These are phyloP conservation scores for Capsicum chinense DNA, from an alignment of 257 asterid species.

Conservation along the genomic window DNA sequence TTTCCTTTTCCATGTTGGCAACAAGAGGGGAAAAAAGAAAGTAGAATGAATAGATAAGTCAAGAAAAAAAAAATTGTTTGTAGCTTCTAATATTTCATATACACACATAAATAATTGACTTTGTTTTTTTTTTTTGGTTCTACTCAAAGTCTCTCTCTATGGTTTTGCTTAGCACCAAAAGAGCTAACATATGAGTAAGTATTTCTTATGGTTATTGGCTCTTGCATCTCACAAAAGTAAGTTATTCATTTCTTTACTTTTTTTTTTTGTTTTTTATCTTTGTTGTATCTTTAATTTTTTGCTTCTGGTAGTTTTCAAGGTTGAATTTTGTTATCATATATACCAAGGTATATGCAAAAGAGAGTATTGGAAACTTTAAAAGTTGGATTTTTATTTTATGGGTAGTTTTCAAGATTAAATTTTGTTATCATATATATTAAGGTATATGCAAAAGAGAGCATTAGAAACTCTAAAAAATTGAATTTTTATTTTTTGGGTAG, in stretches of 20 bases:
- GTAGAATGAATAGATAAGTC: slow-evolving; percentile 25
- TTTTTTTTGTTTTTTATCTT: background rate
- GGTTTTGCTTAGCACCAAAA: slow-evolving; percentile 9
- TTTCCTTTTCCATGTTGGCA: slow-evolving; percentile 31
- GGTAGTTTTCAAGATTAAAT: too few relatives aligned
- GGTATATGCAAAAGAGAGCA: too few relatives aligned
- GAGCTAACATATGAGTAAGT: background rate
- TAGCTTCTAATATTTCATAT: slow-evolving; percentile 4
- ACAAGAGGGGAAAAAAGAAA: slow-evolving; percentile 25
- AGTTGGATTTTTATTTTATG: too few relatives aligned
- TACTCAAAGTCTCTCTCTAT: background rate
- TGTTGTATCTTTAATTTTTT: background rate
- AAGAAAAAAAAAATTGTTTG: slow-evolving; percentile 13
- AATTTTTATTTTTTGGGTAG: too few relatives aligned
- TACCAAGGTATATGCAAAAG: too few relatives aligned
- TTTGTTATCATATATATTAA: too few relatives aligned
- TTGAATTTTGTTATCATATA: too few relatives aligned
- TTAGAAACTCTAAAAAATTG: too few relatives aligned
- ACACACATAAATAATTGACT: background rate
- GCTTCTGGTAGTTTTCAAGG: background rate
- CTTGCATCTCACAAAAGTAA: slow-evolving; percentile 24
- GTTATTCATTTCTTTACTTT: background rate
- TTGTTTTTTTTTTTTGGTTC: slow-evolving; percentile 24
- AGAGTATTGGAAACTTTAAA: too few relatives aligned
- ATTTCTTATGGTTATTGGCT: slow-evolving; percentile 24